Evolutionary conservation across 352 stramenopile species (phyloP).

Genomic region (Phytophthora rubi): DNA sequence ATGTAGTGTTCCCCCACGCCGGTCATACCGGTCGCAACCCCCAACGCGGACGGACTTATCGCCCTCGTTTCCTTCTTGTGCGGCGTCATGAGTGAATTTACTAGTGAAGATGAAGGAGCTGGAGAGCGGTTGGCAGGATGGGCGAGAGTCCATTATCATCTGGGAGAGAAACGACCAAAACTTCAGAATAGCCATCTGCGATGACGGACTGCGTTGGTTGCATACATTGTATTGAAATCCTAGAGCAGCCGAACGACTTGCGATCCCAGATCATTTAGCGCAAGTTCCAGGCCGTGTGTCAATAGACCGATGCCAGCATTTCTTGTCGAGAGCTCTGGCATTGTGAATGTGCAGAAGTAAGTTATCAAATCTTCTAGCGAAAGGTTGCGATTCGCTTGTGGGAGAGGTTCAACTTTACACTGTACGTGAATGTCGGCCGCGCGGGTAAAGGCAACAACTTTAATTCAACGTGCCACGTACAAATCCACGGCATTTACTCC

Average conservation of each 20-base stretch:
- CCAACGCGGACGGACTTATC: conserved; percentile 19
- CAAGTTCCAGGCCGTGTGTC: conserved; percentile 24
- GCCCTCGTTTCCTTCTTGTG: conserved; percentile 8
- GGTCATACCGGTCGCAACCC: conserved; percentile 20
- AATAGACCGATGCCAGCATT: conserved; percentile 3
- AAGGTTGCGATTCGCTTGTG: too few species aligned
- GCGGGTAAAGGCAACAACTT: too few species aligned
- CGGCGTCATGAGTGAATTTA: conserved; percentile 10
- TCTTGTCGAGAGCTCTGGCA: too few species aligned
- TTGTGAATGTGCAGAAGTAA: too few species aligned
- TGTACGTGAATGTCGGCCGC: too few species aligned
- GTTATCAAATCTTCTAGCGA: too few species aligned
- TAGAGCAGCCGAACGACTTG: not conserved
- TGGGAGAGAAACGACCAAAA: conserved; percentile 29
- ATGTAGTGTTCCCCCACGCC: conserved; percentile 29
- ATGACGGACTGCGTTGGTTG: not conserved
- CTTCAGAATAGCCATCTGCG: conserved; percentile 7
- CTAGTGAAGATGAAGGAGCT: conserved; percentile 11
- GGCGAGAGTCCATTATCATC: conserved; percentile 27
- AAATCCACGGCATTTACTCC: too few species aligned
- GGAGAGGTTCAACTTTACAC: too few species aligned
- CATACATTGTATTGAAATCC: conserved; percentile 33
- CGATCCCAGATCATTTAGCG: too few species aligned
- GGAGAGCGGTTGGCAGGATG: conserved; percentile 12
- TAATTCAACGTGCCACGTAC: too few species aligned